These are phyloP conservation scores for Amanita phalloides DNA, from an alignment of 768 basidiomycete genomes.

Conservation along the genomic window DNA sequence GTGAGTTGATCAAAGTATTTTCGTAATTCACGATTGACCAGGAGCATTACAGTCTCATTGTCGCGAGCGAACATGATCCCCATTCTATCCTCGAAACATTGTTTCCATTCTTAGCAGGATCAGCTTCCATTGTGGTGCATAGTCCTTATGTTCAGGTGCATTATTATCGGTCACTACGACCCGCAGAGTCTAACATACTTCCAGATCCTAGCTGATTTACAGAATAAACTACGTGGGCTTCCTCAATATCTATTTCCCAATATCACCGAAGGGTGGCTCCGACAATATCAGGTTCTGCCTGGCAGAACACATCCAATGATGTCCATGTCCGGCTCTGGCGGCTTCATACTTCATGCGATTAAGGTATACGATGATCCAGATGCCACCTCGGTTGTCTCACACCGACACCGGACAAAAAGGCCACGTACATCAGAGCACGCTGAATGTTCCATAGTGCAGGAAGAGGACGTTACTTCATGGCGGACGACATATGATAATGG, in stretches of 20 bases:
- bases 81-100: conserved; percentile 69
- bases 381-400: conserved; percentile 41
- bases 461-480: not conserved
- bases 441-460: not conserved
- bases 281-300: conserved; percentile 92
- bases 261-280: conserved; percentile 78
- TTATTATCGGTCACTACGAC: conserved; percentile 5
- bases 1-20: conserved; percentile 27
- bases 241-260: conserved; percentile 68
- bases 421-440: conserved; percentile 8
- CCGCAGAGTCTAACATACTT: not conserved
- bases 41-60: conserved; percentile 42
- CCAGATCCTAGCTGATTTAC: conserved; percentile 69
- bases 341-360: conserved; percentile 76
- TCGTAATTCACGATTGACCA: not conserved
- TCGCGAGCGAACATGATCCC: conserved; percentile 82
- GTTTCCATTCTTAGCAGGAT: conserved; percentile 72
- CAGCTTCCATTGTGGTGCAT: conserved; percentile 78
- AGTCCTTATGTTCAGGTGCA: conserved; percentile 70
- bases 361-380: conserved; percentile 70
- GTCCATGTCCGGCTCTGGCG: conserved; percentile 82
- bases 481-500: not conserved
- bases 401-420: conserved; percentile 32
- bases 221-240: conserved; percentile 54
- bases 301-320: conserved; percentile 94